Conservation (phyloP, 768 basidiomycete species). For the Hemileccinum impolitum region DNA sequence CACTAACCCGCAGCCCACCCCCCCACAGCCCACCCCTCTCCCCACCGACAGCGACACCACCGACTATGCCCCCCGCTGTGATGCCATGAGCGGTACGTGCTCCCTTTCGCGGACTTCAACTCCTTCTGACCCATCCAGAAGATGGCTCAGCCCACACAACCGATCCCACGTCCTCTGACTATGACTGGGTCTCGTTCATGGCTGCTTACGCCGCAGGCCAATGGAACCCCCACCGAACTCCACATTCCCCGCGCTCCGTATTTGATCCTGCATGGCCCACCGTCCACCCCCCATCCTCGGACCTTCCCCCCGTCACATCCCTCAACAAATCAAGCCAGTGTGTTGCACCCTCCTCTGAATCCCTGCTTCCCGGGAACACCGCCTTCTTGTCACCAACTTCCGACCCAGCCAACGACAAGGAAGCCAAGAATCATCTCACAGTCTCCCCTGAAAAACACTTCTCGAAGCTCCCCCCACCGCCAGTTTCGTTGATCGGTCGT, state of each 20-base stretch:
- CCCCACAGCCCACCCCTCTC: slow-evolving; percentile 2
- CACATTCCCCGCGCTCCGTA: slow-evolving; percentile 48
- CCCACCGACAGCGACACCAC: slow-evolving; percentile 7
- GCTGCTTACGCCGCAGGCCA: slow-evolving; percentile 70
- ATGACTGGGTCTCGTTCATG: slow-evolving; percentile 77
- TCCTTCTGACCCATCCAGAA: slow-evolving; percentile 22
- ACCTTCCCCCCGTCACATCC: slow-evolving; percentile 2
- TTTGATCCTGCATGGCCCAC: slow-evolving; percentile 21
- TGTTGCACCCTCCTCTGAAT: slow-evolving; percentile 10
- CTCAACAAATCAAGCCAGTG: slow-evolving; percentile 10
- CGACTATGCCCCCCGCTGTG: slow-evolving; percentile 10
- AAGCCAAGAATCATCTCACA: slow-evolving; percentile 14
- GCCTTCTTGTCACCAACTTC: slow-evolving; percentile 8
- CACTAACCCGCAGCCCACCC: neutral
- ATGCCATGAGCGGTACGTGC: slow-evolving; percentile 23
- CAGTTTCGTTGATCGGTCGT: slow-evolving; percentile 32
- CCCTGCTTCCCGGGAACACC: slow-evolving; percentile 4
- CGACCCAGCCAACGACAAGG: slow-evolving; percentile 18
- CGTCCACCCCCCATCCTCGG: slow-evolving; percentile 9
- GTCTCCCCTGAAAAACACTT: slow-evolving; percentile 26
- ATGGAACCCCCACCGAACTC: slow-evolving; percentile 76
- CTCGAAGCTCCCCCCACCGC: slow-evolving; percentile 23
- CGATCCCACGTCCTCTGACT: slow-evolving; percentile 29
- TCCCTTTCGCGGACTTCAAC: slow-evolving; percentile 1
- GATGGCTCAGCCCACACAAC: slow-evolving; percentile 10